Percentiles rank a stretch among this genome's conserved stretches.
Conservation (phyloP, 2,329 filamentous ascomycete genomes). For the Exophiala lecanii-corni region DNA sequence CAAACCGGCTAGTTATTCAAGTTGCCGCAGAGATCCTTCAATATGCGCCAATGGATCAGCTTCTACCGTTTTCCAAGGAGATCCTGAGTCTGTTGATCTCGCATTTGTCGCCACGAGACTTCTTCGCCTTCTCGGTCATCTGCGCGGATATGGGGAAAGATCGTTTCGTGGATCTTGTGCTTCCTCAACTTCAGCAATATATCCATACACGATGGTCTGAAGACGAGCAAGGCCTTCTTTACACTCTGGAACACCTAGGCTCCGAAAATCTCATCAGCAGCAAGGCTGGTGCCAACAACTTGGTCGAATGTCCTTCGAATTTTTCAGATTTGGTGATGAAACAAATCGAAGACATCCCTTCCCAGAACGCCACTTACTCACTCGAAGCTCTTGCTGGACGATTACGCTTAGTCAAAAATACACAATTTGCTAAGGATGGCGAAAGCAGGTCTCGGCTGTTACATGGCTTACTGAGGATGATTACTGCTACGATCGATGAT, state of each 20-base stretch:
- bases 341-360: background rate
- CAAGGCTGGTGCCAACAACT: background rate
- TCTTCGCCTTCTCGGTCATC: slow-evolving; percentile 79
- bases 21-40: slow-evolving; percentile 63
- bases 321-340: slow-evolving; percentile 8
- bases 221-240: slow-evolving; percentile 56
- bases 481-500: slow-evolving; percentile 5
- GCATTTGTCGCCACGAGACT: slow-evolving; percentile 64
- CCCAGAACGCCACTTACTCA: background rate
- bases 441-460: slow-evolving; percentile 1
- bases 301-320: slow-evolving; percentile 8
- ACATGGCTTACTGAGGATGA: slow-evolving; percentile 4
- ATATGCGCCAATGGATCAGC: slow-evolving; percentile 70
- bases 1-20: slow-evolving; percentile 38
- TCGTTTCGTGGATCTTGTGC: slow-evolving; percentile 72
- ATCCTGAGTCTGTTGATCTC: slow-evolving; percentile 62
- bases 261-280: slow-evolving; percentile 2
- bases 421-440: slow-evolving; percentile 3
- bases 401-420: slow-evolving; percentile 9
- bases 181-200: slow-evolving; percentile 81
- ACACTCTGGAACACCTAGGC: slow-evolving; percentile 18
- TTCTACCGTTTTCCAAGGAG: slow-evolving; percentile 65
- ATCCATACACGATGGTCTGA: slow-evolving; percentile 66
- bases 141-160: slow-evolving; percentile 68
- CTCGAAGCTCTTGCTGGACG: slow-evolving; percentile 12